Conservation (phyloP, 148 eudicot genomes). For the Salicornia ramosissima region DNA sequence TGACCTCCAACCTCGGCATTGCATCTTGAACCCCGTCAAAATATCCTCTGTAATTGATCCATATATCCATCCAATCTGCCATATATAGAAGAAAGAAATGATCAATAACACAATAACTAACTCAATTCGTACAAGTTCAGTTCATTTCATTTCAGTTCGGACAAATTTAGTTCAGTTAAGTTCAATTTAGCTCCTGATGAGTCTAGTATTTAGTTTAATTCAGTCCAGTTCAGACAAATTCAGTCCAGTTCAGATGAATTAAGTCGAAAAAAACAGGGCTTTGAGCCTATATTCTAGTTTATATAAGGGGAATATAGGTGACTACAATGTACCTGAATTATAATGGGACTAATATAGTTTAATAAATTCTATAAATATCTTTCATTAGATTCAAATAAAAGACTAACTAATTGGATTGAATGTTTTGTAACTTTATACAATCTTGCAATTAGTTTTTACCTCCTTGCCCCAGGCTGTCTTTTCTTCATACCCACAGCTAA, state of each 20-base stretch:
- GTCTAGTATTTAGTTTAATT: no score
- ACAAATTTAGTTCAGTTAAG: no score
- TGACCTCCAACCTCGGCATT: constrained; percentile 99
- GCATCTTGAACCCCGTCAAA: constrained; percentile 97
- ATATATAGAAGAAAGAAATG: constrained; percentile 3
- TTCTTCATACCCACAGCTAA: constrained; percentile 95
- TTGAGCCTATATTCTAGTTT: no score
- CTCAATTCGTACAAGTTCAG: no score
- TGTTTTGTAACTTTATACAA: background rate
- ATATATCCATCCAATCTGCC: constrained; percentile 97
- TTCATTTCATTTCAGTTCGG: no score
- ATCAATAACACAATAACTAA: constrained; percentile 5
- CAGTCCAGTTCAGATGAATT: no score
- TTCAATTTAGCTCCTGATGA: no score
- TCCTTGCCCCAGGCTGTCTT: constrained; percentile 99
- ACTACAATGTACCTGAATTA: background rate
- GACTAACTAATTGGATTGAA: background rate
- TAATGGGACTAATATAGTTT: background rate
- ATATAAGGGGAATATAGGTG: background rate
- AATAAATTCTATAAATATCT: background rate
- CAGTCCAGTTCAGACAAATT: no score
- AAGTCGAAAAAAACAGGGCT: no score
- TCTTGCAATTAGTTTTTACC: constrained; percentile 30
- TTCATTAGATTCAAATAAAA: background rate
- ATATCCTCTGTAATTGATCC: constrained; percentile 98